These are phyloP conservation scores for Aureobasidium subglaciale DNA, from an alignment of 2,329 filamentous ascomycete species.

Conservation along the genomic window DNA sequence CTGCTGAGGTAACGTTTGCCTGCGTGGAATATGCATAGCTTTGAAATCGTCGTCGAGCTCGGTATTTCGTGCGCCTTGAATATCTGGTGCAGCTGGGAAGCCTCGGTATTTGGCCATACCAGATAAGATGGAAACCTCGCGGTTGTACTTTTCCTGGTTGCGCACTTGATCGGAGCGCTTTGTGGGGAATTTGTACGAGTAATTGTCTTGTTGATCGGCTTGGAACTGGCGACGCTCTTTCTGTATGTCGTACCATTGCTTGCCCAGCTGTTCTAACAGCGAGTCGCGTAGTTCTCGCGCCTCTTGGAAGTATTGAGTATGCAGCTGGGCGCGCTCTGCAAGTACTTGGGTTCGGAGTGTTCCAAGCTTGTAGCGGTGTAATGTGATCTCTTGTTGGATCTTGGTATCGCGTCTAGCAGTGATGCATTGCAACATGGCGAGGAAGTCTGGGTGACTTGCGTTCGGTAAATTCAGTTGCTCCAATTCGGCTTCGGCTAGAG, in stretches of 20 bases:
- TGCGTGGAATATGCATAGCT: conserved; percentile 51
- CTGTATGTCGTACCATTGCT: conserved; percentile 89
- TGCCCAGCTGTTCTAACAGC: conserved; percentile 71
- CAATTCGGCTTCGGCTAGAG: conserved; percentile 65
- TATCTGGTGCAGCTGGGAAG: conserved; percentile 87
- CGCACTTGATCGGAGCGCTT: conserved; percentile 69
- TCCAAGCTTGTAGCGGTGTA: conserved; percentile 66
- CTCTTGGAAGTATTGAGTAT: conserved; percentile 84
- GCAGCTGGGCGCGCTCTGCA: conserved; percentile 75
- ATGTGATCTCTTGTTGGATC: conserved; percentile 64
- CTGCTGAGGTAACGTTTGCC: conserved; percentile 21
- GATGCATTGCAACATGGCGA: conserved; percentile 83
- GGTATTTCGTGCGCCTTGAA: conserved; percentile 61
- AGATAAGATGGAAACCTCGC: conserved; percentile 83
- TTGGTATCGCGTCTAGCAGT: conserved; percentile 76
- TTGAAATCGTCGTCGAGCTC: conserved; percentile 83
- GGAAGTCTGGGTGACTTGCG: conserved; percentile 77
- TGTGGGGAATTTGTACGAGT: conserved; percentile 71
- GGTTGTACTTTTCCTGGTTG: conserved; percentile 87
- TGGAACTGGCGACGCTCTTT: conserved; percentile 74
- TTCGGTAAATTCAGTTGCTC: conserved; percentile 51
- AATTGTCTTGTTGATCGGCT: conserved; percentile 73
- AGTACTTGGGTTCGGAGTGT: conserved; percentile 68
- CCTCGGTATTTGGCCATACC: conserved; percentile 92
- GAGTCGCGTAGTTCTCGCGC: conserved; percentile 76